A percentile compares a stretch with the other conserved stretches of the same genome.
phyloP scores from a whole-genome alignment of 768 basidiomycete genomes.

The Psilocybe tampanensis region DNA sequence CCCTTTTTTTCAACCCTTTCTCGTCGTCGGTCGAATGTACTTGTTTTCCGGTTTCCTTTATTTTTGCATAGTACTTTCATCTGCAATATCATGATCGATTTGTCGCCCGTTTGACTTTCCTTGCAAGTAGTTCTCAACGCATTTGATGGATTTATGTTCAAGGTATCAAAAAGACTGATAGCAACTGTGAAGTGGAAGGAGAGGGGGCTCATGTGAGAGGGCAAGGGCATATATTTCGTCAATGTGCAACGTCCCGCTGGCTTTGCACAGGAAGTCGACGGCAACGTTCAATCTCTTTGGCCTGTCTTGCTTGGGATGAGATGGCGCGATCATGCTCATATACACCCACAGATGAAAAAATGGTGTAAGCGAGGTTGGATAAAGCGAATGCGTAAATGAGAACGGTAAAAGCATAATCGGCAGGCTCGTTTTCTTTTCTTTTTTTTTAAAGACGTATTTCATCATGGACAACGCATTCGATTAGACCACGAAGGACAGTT shows the following conservation, averaged over 20 bases:
- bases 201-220: no score
- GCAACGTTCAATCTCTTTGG: slow-evolving; percentile 86
- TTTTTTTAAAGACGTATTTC: slow-evolving; percentile 71
- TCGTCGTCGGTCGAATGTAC: no score
- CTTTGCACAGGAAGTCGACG: slow-evolving; percentile 79
- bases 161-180: no score
- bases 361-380: slow-evolving; percentile 76
- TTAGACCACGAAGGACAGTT: slow-evolving; percentile 75
- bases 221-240: no score
- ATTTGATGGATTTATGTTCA: no score
- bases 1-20: no score
- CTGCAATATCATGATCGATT: no score
- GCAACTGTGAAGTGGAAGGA: no score
- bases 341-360: slow-evolving; percentile 73
- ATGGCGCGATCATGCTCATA: slow-evolving; percentile 81
- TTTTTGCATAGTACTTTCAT: no score
- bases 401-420: slow-evolving; percentile 81
- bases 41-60: no score
- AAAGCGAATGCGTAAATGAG: slow-evolving; percentile 86
- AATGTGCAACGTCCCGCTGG: slow-evolving; percentile 87
- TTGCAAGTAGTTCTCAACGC: no score
- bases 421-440: slow-evolving; percentile 74
- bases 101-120: no score
- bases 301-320: slow-evolving; percentile 73
- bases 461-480: slow-evolving; percentile 68